These are phyloP conservation scores for Penicillium polonicum DNA, from an alignment of 2,329 filamentous ascomycete species.

Conservation along the genomic window DNA sequence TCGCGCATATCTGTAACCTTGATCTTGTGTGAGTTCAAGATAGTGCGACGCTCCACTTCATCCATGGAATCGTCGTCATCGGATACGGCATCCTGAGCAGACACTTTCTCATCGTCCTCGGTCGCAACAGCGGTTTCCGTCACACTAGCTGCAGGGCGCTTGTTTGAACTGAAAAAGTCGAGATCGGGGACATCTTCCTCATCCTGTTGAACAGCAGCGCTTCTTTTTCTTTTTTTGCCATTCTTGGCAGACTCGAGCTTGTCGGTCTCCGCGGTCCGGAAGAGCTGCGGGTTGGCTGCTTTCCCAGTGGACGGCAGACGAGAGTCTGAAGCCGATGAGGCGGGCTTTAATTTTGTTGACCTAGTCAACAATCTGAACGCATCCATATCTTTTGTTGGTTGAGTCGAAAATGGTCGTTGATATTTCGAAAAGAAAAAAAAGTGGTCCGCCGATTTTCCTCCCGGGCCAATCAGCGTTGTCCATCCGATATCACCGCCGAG, in stretches of 20 bases:
- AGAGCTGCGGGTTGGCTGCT: constrained; percentile 40
- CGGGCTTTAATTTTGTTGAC: constrained; percentile 44
- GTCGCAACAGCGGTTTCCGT: constrained; percentile 16
- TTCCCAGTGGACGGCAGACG: constrained; percentile 44
- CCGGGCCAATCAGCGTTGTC: constrained; percentile 35
- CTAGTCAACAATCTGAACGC: constrained; percentile 47
- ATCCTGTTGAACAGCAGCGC: constrained; percentile 22
- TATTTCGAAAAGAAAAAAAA: constrained; percentile 30
- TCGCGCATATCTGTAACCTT: constrained; percentile 76
- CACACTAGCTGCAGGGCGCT: constrained; percentile 24
- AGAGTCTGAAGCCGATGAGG: constrained; percentile 26
- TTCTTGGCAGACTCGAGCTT: constrained; percentile 29
- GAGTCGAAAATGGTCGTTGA: constrained; percentile 14
- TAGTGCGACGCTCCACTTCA: constrained; percentile 69
- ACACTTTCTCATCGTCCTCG: constrained; percentile 14
- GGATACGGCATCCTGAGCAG: constrained; percentile 25
- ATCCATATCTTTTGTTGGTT: constrained; percentile 39
- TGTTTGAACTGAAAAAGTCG: constrained; percentile 40
- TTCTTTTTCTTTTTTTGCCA: constrained; percentile 41
- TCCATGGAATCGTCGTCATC: constrained; percentile 48
- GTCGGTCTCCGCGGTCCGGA: constrained; percentile 33
- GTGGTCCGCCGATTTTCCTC: constrained; percentile 24
- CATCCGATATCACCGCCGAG: neutral
- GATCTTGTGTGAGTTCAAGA: constrained; percentile 76
- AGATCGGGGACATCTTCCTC: constrained; percentile 29